Conservation (phyloP, 31 red algal species). For the Porphyra umbilicalis region DNA sequence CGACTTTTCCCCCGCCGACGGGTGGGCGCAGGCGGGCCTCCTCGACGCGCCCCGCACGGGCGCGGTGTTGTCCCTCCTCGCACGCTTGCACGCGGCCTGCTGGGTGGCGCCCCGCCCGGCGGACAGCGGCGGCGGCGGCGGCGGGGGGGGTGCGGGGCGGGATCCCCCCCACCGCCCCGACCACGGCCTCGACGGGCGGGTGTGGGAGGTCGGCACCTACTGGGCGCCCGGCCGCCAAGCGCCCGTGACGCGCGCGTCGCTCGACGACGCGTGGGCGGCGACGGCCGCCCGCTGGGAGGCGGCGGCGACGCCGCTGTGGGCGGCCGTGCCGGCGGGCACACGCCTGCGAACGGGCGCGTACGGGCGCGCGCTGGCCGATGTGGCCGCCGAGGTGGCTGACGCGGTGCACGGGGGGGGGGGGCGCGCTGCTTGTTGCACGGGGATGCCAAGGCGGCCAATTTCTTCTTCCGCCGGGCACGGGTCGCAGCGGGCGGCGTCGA, state of each 20-base stretch:
- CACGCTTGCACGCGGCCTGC: constrained; percentile 44
- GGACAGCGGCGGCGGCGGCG: neutral
- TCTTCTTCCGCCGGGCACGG: constrained; percentile 27
- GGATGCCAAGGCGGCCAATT: constrained; percentile 62
- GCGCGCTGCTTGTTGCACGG: constrained; percentile 47
- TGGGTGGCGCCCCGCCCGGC: constrained; percentile 8
- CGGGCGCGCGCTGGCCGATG: constrained; percentile 20
- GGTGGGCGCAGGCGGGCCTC: constrained; percentile 43
- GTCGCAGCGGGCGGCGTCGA: neutral
- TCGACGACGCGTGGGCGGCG: constrained; percentile 26
- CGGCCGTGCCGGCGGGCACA: neutral
- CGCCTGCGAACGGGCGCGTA: neutral
- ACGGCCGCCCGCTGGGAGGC: constrained; percentile 12
- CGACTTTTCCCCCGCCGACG: constrained; percentile 33
- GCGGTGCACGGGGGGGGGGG: constrained; percentile 27
- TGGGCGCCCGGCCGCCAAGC: constrained; percentile 39
- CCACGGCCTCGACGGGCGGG: constrained; percentile 16
- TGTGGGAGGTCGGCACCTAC: constrained; percentile 38
- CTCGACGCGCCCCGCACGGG: constrained; percentile 13
- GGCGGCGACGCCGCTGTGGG: neutral
- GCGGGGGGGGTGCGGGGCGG: neutral
- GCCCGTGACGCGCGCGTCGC: constrained; percentile 20
- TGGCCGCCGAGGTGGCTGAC: constrained; percentile 20
- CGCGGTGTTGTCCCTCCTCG: constrained; percentile 22
- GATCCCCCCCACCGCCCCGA: neutral